These are phyloP conservation scores for Didymella segeticola DNA, from an alignment of 2,329 filamentous ascomycete species.

Conservation along the genomic window DNA sequence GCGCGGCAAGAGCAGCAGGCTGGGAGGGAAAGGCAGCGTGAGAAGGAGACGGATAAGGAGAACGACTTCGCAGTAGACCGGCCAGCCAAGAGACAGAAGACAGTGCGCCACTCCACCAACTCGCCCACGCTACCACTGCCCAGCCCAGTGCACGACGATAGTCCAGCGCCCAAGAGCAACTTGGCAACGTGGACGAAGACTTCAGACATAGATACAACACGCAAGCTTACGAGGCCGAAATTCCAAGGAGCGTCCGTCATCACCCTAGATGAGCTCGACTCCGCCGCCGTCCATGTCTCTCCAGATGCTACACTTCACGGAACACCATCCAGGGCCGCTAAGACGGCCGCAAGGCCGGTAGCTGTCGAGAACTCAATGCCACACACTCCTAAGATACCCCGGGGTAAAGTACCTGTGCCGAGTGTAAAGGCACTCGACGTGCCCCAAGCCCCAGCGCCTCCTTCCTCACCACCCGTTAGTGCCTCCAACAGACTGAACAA, in stretches of 20 bases:
- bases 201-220: slow-evolving; percentile 28
- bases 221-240: slow-evolving; percentile 23
- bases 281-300: slow-evolving; percentile 17
- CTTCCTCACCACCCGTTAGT: slow-evolving; percentile 48
- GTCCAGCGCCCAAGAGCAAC: slow-evolving; percentile 20
- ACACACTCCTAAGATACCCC: slow-evolving; percentile 32
- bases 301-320: slow-evolving; percentile 37
- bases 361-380: neutral
- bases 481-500: slow-evolving; percentile 47
- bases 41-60: slow-evolving; percentile 33
- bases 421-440: slow-evolving; percentile 29
- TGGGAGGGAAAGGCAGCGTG: slow-evolving; percentile 33
- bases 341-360: neutral
- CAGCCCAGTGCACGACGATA: slow-evolving; percentile 23
- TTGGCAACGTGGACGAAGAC: slow-evolving; percentile 34
- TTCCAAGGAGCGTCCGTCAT: slow-evolving; percentile 42
- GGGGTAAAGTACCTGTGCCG: slow-evolving; percentile 35
- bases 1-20: slow-evolving; percentile 45
- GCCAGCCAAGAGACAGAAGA: slow-evolving; percentile 50
- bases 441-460: slow-evolving; percentile 31
- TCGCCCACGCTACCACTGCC: slow-evolving; percentile 18
- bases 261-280: slow-evolving; percentile 44
- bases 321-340: slow-evolving; percentile 21
- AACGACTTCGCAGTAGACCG: slow-evolving; percentile 44
- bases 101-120: slow-evolving; percentile 13